Evolutionary conservation across 2,329 filamentous ascomycete species (phyloP).

Genomic region (Thielaviopsis musarum): DNA sequence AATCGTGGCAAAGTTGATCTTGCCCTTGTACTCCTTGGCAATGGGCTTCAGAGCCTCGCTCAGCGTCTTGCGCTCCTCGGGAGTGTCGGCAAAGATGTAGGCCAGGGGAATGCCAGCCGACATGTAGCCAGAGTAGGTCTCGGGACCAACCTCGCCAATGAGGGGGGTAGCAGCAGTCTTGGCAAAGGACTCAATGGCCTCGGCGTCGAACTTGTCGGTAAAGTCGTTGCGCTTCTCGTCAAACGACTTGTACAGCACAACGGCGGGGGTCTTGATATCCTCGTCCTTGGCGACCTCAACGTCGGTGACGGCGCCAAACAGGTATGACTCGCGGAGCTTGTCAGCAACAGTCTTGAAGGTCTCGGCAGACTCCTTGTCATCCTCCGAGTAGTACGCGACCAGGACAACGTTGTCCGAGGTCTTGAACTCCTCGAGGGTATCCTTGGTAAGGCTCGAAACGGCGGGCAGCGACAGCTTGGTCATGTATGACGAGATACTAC

Average conservation of each 20-base stretch:
- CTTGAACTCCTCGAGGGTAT: constrained; percentile 90
- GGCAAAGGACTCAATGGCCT: constrained; percentile 66
- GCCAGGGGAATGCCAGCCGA: constrained; percentile 77
- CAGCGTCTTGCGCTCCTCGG: constrained; percentile 73
- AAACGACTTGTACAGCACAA: constrained; percentile 95
- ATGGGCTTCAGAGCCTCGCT: constrained; percentile 64
- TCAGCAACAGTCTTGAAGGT: constrained; percentile 62
- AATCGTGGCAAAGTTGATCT: constrained; percentile 95
- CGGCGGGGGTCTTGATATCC: constrained; percentile 68
- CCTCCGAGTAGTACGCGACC: constrained; percentile 67
- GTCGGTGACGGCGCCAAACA: constrained; percentile 81
- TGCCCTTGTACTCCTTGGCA: constrained; percentile 82
- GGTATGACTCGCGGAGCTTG: constrained; percentile 71
- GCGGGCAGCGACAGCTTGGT: constrained; percentile 92
- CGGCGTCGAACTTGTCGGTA: constrained; percentile 63
- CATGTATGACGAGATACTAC: constrained; percentile 69
- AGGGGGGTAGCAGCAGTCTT: constrained; percentile 75
- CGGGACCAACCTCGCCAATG: constrained; percentile 88
- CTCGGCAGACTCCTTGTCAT: constrained; percentile 74
- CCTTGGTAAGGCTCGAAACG: constrained; percentile 66
- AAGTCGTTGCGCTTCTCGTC: constrained; percentile 89
- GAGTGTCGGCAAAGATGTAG: constrained; percentile 91
- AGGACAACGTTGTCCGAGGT: constrained; percentile 92
- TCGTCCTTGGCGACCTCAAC: constrained; percentile 73
- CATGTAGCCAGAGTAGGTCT: constrained; percentile 95